These are phyloP conservation scores for Penicillium sp. DNA, from an alignment of 2,329 filamentous ascomycete species.

Conservation along the genomic window DNA sequence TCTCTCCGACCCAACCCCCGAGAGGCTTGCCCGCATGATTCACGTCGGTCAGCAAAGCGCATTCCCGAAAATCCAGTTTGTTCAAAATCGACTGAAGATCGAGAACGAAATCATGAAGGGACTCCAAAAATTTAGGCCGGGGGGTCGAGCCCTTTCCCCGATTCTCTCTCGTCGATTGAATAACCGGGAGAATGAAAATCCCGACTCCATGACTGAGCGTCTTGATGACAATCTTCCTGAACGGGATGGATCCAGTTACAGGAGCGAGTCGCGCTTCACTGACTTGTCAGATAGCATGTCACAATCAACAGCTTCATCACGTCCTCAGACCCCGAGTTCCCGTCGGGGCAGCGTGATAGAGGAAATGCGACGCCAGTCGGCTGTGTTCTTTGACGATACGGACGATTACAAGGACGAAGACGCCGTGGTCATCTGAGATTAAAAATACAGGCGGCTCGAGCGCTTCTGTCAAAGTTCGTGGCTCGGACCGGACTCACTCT, in stretches of 20 bases:
- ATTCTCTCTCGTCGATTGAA: conserved; percentile 31
- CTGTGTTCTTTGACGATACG: conserved; percentile 50
- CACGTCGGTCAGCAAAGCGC: conserved; percentile 84
- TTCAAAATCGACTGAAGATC: conserved; percentile 81
- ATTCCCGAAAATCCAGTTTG: conserved; percentile 90
- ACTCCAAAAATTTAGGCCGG: conserved; percentile 38
- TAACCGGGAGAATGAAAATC: conserved; percentile 14
- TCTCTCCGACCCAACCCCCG: conserved; percentile 75
- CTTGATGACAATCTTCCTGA: conserved; percentile 33
- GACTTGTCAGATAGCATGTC: conserved; percentile 26
- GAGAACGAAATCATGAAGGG: conserved; percentile 69
- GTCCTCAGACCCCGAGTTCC: conserved; percentile 23
- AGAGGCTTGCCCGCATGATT: conserved; percentile 82
- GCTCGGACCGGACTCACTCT: conserved; percentile 10
- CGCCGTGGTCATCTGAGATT: conserved; percentile 20
- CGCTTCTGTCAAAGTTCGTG: conserved; percentile 13
- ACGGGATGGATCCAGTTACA: conserved; percentile 21
- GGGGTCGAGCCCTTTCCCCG: conserved; percentile 28
- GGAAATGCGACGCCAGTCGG: conserved; percentile 49
- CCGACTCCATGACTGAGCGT: conserved; percentile 24
- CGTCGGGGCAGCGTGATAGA: conserved; percentile 40
- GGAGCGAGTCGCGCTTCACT: conserved; percentile 24
- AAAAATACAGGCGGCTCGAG: conserved; percentile 13
- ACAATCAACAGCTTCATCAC: conserved; percentile 22
- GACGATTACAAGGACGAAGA: conserved; percentile 37